Evolutionary conservation across 192 early-diverging fungal species (phyloP).

Genomic region (Phlyctochytrium arcticum): DNA sequence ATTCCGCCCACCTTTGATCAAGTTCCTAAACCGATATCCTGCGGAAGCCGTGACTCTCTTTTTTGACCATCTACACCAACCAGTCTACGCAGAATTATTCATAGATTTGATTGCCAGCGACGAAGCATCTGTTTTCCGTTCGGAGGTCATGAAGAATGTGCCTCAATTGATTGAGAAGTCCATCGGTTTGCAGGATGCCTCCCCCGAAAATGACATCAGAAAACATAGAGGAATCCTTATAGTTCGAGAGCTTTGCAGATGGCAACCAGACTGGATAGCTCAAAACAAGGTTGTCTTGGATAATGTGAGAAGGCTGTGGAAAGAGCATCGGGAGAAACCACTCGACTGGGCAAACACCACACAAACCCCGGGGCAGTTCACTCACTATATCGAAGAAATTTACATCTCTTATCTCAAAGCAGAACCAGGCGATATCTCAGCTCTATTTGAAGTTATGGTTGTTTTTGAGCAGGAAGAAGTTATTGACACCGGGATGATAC

Average conservation of each 20-base stretch:
- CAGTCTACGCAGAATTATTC: slow-evolving; percentile 44
- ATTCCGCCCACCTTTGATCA: slow-evolving; percentile 84
- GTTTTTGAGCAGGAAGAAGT: slow-evolving; percentile 66
- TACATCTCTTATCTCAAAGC: slow-evolving; percentile 63
- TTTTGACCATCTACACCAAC: slow-evolving; percentile 46
- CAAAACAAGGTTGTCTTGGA: slow-evolving; percentile 31
- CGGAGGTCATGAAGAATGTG: slow-evolving; percentile 23
- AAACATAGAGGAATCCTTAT: slow-evolving; percentile 22
- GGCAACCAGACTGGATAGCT: slow-evolving; percentile 37
- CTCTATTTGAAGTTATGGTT: slow-evolving; percentile 72
- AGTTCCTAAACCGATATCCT: slow-evolving; percentile 87
- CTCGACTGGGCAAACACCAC: slow-evolving; percentile 7
- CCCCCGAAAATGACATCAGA: not conserved
- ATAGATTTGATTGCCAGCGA: slow-evolving; percentile 24
- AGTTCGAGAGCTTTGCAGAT: slow-evolving; percentile 12
- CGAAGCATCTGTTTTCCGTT: slow-evolving; percentile 23
- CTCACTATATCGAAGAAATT: slow-evolving; percentile 63
- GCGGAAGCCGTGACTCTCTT: slow-evolving; percentile 84
- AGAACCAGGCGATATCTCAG: slow-evolving; percentile 60
- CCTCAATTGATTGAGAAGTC: slow-evolving; percentile 26
- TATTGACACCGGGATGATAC: slow-evolving; percentile 56
- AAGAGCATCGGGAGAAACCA: slow-evolving; percentile 11
- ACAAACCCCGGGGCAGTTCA: slow-evolving; percentile 37
- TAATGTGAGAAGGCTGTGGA: slow-evolving; percentile 22
- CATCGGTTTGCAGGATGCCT: not conserved